Percentiles rank a stretch among this genome's conserved stretches.
Evolutionary conservation across 2,329 filamentous ascomycete species (phyloP).

Genomic region (Aspergillus sp.): DNA sequence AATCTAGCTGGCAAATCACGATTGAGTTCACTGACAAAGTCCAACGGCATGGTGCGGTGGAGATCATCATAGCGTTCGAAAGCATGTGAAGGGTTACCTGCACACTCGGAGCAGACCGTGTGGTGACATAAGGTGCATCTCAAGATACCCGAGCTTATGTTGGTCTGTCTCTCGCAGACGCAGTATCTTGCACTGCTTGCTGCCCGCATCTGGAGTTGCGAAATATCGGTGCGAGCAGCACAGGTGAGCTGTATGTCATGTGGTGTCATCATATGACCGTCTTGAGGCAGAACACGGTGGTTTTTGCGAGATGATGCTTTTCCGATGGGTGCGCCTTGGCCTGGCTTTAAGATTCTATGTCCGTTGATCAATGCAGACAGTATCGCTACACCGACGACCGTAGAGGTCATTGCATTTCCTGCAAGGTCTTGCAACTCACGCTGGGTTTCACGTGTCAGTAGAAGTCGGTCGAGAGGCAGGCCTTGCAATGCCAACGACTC

Average conservation of each 20-base stretch:
- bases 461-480: conserved; percentile 63
- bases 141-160: conserved; percentile 45
- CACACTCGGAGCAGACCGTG: conserved; percentile 57
- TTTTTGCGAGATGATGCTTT: not conserved
- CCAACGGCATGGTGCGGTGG: conserved; percentile 41
- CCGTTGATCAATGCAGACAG: conserved; percentile 58
- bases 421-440: conserved; percentile 68
- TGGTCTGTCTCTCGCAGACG: conserved; percentile 56
- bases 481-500: conserved; percentile 70
- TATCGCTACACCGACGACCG: conserved; percentile 67
- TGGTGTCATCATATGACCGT: conserved; percentile 18
- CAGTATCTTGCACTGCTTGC: conserved; percentile 53
- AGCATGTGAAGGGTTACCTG: conserved; percentile 55
- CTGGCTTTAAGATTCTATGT: conserved; percentile 32
- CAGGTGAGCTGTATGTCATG: conserved; percentile 17
- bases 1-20: conserved; percentile 47
- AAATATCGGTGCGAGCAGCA: conserved; percentile 10
- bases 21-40: conserved; percentile 50
- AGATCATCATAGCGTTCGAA: conserved; percentile 37
- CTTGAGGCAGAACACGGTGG: conserved; percentile 12
- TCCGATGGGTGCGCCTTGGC: not conserved
- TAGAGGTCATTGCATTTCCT: conserved; percentile 78
- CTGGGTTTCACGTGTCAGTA: conserved; percentile 65
- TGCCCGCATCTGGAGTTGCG: conserved; percentile 26
- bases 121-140: conserved; percentile 56